Evolutionary conservation across 2,329 filamentous ascomycete species (phyloP).

Genomic region (Stachybotrys chlorohalonatus): DNA sequence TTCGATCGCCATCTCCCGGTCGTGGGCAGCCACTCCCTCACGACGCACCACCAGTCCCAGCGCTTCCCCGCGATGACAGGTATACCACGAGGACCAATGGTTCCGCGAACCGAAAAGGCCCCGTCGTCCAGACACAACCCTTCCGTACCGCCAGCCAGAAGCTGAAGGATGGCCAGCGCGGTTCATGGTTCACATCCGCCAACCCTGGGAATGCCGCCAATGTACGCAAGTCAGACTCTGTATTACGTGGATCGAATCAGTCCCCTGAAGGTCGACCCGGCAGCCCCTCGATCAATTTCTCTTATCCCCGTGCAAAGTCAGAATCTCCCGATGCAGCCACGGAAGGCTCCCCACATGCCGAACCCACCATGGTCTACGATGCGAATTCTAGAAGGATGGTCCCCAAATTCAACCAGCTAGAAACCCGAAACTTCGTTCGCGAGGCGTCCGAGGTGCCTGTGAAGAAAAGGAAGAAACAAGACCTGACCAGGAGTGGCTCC

Average conservation of each 20-base stretch:
- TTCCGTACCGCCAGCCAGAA: conserved; percentile 46
- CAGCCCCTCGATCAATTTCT: conserved; percentile 49
- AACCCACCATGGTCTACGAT: conserved; percentile 49
- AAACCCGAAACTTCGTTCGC: conserved; percentile 30
- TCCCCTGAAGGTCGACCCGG: conserved; percentile 27
- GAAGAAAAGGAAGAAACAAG: conserved; percentile 32
- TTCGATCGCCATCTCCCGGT: conserved; percentile 63
- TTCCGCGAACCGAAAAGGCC: conserved; percentile 21
- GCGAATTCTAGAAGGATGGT: conserved; percentile 58
- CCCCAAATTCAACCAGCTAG: conserved; percentile 32
- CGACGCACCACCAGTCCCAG: conserved; percentile 65
- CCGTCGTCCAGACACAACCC: conserved; percentile 36
- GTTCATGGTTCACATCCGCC: conserved; percentile 42
- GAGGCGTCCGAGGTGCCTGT: conserved; percentile 28
- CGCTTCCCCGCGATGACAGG: conserved; percentile 47
- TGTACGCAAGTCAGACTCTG: conserved; percentile 34
- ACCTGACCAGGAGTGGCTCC: conserved; percentile 29
- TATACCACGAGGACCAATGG: conserved; percentile 10
- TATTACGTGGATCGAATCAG: conserved; percentile 20
- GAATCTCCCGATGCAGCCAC: conserved; percentile 21
- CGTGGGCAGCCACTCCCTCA: conserved; percentile 29
- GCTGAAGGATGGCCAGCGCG: conserved; percentile 27
- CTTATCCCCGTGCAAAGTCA: conserved; percentile 40
- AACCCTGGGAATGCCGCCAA: conserved; percentile 31
- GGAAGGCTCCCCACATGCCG: conserved; percentile 14